phyloP scores from a whole-genome alignment of 1,139 yeast genomes.

The Yamadazyma spencermartinsiae region DNA sequence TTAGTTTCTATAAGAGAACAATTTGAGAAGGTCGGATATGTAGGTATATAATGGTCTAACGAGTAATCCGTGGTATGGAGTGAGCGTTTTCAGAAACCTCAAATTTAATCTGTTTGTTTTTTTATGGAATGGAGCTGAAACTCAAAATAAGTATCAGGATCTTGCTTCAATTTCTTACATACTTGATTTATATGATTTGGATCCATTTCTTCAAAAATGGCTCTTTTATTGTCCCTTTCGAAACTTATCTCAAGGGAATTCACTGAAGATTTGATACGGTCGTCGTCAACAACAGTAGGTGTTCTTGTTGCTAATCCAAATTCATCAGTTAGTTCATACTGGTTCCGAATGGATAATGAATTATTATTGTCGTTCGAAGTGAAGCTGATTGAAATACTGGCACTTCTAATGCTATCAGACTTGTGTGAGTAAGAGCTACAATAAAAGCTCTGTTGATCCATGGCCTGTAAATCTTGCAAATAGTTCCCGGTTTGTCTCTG shows the following conservation, averaged over 20 bases:
- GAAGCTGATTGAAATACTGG: background rate
- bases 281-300: slow-evolving; percentile 9
- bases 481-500: slow-evolving; percentile 7
- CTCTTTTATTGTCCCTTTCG: slow-evolving; percentile 1
- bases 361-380: background rate
- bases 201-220: slow-evolving; percentile 7
- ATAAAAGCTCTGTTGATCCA: slow-evolving; percentile 3
- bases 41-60: no score
- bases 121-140: slow-evolving; percentile 10
- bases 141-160: slow-evolving; percentile 22
- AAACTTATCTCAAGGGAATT: slow-evolving; percentile 10
- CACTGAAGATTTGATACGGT: slow-evolving; percentile 11
- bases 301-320: slow-evolving; percentile 9
- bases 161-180: slow-evolving; percentile 11
- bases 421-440: slow-evolving; percentile 5
- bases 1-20: no score
- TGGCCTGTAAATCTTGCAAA: slow-evolving; percentile 2
- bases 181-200: slow-evolving; percentile 10
- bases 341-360: background rate
- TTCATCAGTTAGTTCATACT: slow-evolving; percentile 3
- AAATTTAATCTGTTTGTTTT: background rate
- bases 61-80: no score
- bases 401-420: slow-evolving; percentile 1
- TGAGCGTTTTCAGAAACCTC: no score
- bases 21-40: no score